Base-by-base conservation (phyloP, 2,329 filamentous ascomycete genomes). In the Boeremia exigua region DNA sequence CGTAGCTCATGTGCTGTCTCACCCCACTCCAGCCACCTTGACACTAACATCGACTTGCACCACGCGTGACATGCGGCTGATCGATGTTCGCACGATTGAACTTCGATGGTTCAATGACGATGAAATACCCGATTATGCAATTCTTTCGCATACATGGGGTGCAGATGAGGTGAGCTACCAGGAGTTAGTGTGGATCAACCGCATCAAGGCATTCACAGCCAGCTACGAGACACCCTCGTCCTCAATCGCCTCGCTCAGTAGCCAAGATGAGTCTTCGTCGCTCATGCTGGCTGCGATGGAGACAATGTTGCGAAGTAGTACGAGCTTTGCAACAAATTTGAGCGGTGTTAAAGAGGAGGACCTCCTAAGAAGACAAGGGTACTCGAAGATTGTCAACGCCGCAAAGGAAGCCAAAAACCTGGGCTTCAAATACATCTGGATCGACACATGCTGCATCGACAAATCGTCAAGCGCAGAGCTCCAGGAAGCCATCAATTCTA, bases 361-460 rank as follows among this genome's bases (percentile, higher is more conserved):
- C 17, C 47, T 64, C 15, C 47, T 57, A 38, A 53, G 33, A 9
- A 57, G 59, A 47, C 33, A 47, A 29, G 64, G 60, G 9, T 65
- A 61, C 33, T 23, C 48, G 15, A 67, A 67, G 34, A 63, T 67
- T 14, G 25, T 60, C 4, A 45, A 57, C 23, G 60, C 56, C 17
- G 58, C 58, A 8, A 52, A 23, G 25, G 47, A 57, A 30, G 57
- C 60, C 3, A 53, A 52, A 25, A 48, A 45, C 12, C 30, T 60
- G 6, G 56, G 58, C 4, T 61, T 48, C 23, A 38, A 48, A 4
- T 61, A 60, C 32, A 54, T 67, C 12, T 70, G 67, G 67, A 55
- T 66, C 25, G 67, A 70, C 36, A 63, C 62, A 6, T 65, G 62
- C 33, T 62, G 61, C 33, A 67, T 67, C 42, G 61, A 67, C 38